Conservation (phyloP, 345 rosid genomes). For the Hibiscus tridactylites region DNA sequence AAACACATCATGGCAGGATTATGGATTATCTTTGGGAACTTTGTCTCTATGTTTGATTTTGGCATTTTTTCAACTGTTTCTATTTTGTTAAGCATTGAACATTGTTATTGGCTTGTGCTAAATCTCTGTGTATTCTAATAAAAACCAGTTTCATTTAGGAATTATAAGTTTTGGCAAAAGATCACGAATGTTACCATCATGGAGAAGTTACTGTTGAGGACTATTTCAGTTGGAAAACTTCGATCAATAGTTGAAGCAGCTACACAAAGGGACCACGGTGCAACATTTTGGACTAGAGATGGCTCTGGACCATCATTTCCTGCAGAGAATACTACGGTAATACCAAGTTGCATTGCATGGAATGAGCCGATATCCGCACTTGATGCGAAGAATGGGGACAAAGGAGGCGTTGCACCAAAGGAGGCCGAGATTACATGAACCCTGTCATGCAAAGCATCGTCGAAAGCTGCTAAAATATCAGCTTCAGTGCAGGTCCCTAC, state of each 20-base stretch:
- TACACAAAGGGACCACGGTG: constrained; percentile 45
- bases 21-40: not conserved
- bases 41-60: not conserved
- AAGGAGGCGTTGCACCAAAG: constrained; percentile 30
- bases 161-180: not conserved
- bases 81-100: not conserved
- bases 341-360: constrained; percentile 38
- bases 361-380: constrained; percentile 33
- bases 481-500: constrained; percentile 25
- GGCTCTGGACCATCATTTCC: constrained; percentile 27
- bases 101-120: not conserved
- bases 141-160: not conserved
- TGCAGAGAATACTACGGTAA: constrained; percentile 34
- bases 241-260: constrained; percentile 42
- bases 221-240: constrained; percentile 20
- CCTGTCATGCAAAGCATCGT: constrained; percentile 34
- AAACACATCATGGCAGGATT: not conserved
- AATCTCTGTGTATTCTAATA: not conserved
- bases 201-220: constrained; percentile 4
- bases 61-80: not conserved
- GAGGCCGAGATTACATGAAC: constrained; percentile 46
- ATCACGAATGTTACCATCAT: constrained; percentile 8
- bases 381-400: constrained; percentile 26
- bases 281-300: constrained; percentile 29
- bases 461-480: constrained; percentile 39